Evolutionary conservation across 495 filamentous ascomycete species (phyloP).

Genomic region (Hypoxylon lienhwacheense): DNA sequence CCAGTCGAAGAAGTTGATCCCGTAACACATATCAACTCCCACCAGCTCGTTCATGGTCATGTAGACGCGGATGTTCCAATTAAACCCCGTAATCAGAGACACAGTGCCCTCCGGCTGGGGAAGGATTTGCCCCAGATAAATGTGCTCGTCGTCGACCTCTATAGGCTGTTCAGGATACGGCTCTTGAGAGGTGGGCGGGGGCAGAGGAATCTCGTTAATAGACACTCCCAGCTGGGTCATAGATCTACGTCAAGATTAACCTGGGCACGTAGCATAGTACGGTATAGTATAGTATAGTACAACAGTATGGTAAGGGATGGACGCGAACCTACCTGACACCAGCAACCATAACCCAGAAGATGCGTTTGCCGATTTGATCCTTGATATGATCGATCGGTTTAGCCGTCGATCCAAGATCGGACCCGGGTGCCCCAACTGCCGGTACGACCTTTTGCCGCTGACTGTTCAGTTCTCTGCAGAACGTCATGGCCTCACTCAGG

Average conservation of each 20-base stretch:
- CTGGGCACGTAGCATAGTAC: too few relatives aligned
- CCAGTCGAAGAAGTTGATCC: constrained; percentile 70
- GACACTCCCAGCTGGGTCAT: constrained; percentile 70
- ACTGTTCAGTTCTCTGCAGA: constrained; percentile 64
- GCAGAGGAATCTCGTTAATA: constrained; percentile 64
- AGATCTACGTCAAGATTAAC: constrained; percentile 44
- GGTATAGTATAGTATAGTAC: too few relatives aligned
- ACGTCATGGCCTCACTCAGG: constrained; percentile 71
- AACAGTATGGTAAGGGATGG: background rate
- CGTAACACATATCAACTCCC: constrained; percentile 73
- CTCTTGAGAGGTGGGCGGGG: constrained; percentile 69
- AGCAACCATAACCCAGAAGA: constrained; percentile 78
- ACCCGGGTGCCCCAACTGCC: background rate
- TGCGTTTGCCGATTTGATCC: constrained; percentile 73
- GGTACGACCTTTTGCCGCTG: constrained; percentile 23
- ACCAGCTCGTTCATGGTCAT: constrained; percentile 67
- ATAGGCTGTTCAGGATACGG: constrained; percentile 79
- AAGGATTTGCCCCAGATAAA: constrained; percentile 63
- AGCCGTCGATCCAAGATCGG: constrained; percentile 4
- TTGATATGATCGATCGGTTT: constrained; percentile 65
- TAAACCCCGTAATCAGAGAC: constrained; percentile 73
- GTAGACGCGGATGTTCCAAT: constrained; percentile 71
- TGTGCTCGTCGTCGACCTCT: constrained; percentile 78
- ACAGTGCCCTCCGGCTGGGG: constrained; percentile 63
- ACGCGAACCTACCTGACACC: constrained; percentile 54